Conservation (phyloP, 139 green algal genomes). For the Chlorella sp. region DNA sequence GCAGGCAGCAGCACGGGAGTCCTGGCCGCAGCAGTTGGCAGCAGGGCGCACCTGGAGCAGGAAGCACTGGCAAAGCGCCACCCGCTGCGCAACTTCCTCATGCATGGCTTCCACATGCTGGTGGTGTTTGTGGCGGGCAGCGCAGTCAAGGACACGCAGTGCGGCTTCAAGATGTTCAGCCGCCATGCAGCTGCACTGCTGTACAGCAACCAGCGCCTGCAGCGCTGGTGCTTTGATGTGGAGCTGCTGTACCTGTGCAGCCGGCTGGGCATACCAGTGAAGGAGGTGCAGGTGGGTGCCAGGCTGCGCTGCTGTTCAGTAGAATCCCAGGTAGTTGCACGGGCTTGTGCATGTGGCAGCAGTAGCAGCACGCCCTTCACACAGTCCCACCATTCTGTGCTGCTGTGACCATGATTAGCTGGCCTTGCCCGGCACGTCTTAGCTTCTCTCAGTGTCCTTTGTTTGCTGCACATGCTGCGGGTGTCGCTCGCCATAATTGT, state of each 20-base stretch:
- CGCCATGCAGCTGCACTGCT: constrained; percentile 62
- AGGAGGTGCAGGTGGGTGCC: constrained; percentile 16
- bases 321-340: no score
- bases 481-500: no score
- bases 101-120: constrained; percentile 85
- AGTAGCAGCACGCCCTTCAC: no score
- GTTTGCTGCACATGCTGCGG: neutral
- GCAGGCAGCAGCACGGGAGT: constrained; percentile 1
- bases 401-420: constrained; percentile 1
- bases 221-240: constrained; percentile 97
- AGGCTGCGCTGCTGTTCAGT: neutral
- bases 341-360: neutral
- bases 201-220: constrained; percentile 84
- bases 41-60: constrained; percentile 62
- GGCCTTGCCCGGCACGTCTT: no score
- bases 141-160: constrained; percentile 82
- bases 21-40: constrained; percentile 50
- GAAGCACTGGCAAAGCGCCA: constrained; percentile 52
- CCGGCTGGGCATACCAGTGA: constrained; percentile 53
- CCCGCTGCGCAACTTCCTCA: constrained; percentile 78
- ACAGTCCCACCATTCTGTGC: no score
- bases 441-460: no score
- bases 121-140: constrained; percentile 73
- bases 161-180: constrained; percentile 96
- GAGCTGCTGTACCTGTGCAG: constrained; percentile 88